These are phyloP conservation scores for Globisporangium lucens DNA, from an alignment of 352 stramenopile genomes.

Conservation along the genomic window DNA sequence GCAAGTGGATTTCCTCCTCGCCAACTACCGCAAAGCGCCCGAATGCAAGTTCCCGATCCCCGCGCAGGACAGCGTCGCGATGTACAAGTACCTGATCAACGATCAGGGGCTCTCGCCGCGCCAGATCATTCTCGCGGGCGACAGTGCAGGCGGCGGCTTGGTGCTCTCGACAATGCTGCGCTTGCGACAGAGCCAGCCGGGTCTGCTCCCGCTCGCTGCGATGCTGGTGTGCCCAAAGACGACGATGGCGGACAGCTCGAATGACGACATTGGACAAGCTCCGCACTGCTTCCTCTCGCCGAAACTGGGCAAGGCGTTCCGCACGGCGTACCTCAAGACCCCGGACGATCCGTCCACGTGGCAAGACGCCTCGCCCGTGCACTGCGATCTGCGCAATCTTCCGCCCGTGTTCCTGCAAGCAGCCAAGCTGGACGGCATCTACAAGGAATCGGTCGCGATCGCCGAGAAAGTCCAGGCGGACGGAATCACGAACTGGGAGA, in stretches of 20 bases:
- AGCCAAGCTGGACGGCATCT: conserved; percentile 37
- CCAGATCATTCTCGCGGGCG: conserved; percentile 39
- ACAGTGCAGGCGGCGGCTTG: conserved; percentile 41
- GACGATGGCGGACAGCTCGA: conserved; percentile 20
- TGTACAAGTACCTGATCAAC: conserved; percentile 41
- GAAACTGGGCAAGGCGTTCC: conserved; percentile 17
- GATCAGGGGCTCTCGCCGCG: conserved; percentile 28
- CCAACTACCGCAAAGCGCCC: conserved; percentile 52
- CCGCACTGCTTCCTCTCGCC: conserved; percentile 35
- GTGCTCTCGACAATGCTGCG: conserved; percentile 40
- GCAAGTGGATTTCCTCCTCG: conserved; percentile 39
- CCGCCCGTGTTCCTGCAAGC: conserved; percentile 45
- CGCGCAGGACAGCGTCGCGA: conserved; percentile 32
- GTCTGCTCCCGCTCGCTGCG: conserved; percentile 29
- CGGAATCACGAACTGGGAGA: conserved; percentile 35
- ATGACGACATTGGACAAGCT: conserved; percentile 16
- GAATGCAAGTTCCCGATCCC: conserved; percentile 41
- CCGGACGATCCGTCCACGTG: conserved; percentile 29
- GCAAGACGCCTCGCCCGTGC: conserved; percentile 34
- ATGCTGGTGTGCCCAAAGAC: conserved; percentile 33
- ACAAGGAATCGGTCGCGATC: conserved; percentile 32
- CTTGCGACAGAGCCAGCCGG: conserved; percentile 21
- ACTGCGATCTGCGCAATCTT: conserved; percentile 39
- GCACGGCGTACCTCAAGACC: conserved; percentile 23
- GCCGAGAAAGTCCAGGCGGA: conserved; percentile 33